phyloP scores from a whole-genome alignment of 2,329 filamentous ascomycete species.

The Sporothrix inflata region DNA sequence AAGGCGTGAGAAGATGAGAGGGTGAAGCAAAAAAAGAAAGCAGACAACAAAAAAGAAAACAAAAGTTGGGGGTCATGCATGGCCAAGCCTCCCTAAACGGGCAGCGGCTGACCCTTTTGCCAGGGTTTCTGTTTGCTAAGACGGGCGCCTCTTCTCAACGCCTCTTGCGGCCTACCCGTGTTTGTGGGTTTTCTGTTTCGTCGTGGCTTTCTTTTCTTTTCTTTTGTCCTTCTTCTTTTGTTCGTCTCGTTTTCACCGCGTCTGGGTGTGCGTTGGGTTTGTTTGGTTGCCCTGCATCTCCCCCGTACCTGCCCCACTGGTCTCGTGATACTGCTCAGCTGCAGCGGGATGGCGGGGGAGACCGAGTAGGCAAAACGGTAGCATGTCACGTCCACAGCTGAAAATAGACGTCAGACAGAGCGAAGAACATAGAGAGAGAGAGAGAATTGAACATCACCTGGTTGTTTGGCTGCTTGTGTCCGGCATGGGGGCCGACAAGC shows the following conservation, averaged over 20 bases:
- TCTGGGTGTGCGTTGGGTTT: background rate
- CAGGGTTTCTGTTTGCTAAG: slow-evolving; percentile 14
- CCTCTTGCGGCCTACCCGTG: background rate
- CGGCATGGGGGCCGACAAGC: slow-evolving; percentile 7
- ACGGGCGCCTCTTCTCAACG: background rate
- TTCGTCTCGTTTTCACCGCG: background rate
- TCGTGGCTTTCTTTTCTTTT: background rate
- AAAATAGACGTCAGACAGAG: background rate
- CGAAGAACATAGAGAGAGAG: background rate
- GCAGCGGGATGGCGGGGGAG: slow-evolving; percentile 19
- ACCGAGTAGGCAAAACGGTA: slow-evolving; percentile 3
- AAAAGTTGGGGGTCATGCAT: slow-evolving; percentile 26
- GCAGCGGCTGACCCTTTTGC: background rate
- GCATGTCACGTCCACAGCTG: background rate
- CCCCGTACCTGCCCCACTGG: slow-evolving; percentile 21
- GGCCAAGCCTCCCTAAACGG: background rate
- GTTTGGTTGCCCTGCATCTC: slow-evolving; percentile 8
- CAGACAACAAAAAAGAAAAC: background rate
- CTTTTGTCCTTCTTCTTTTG: background rate
- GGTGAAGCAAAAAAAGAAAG: background rate
- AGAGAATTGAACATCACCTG: background rate
- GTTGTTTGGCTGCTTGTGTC: background rate
- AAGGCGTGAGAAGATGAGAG: background rate
- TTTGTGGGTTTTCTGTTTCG: background rate
- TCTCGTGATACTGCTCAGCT: slow-evolving; percentile 29